Conservation (phyloP, 2,329 filamentous ascomycete species). For the Aspergillus sp. region DNA sequence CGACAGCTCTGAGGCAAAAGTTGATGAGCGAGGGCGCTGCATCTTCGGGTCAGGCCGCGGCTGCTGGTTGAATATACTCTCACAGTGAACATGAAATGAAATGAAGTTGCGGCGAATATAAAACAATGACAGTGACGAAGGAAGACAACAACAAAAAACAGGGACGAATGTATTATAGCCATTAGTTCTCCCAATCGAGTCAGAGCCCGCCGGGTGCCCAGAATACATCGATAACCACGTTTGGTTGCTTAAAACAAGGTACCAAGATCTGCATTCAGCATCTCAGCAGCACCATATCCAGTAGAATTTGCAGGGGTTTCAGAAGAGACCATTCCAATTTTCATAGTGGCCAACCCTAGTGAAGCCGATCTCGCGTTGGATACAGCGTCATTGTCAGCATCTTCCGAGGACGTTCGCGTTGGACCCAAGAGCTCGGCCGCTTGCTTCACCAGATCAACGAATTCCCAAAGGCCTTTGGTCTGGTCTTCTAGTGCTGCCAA, state of each 20-base stretch:
- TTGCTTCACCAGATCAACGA: constrained; percentile 35
- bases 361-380: not conserved
- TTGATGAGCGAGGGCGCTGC: constrained; percentile 47
- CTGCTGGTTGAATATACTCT: constrained; percentile 22
- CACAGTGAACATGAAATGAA: not conserved
- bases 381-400: not conserved
- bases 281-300: constrained; percentile 2
- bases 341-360: not conserved
- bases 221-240: not conserved
- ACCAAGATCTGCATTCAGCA: constrained; percentile 28
- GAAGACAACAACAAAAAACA: not conserved
- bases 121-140: not conserved
- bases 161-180: constrained; percentile 3
- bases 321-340: not conserved
- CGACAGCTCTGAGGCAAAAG: constrained; percentile 52
- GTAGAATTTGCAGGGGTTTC: constrained; percentile 9
- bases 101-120: not conserved
- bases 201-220: not conserved
- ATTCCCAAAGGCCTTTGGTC: constrained; percentile 34
- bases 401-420: constrained; percentile 4
- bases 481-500: constrained; percentile 15
- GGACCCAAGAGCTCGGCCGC: constrained; percentile 34
- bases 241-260: constrained; percentile 25
- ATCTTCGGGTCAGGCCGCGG: constrained; percentile 33
- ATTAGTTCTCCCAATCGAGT: not conserved